Percentiles rank a stretch among this genome's conserved stretches.
These are phyloP conservation scores for Rhizopus sp. DNA, from an alignment of 371 early-diverging fungal species.

Conservation along the genomic window DNA sequence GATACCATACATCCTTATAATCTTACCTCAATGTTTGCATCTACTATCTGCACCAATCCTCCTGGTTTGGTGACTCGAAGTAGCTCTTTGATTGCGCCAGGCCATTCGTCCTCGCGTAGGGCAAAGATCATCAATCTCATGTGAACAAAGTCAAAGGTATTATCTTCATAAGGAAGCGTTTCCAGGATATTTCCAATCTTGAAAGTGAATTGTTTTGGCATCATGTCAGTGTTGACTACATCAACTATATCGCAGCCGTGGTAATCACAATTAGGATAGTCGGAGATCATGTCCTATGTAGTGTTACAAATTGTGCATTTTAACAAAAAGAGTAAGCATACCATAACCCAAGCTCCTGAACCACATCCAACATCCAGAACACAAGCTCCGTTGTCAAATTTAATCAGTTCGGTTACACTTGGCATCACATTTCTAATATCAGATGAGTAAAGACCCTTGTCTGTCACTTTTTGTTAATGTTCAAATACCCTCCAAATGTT, in stretches of 20 bases:
- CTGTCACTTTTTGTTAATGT: neutral
- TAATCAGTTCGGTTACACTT: neutral
- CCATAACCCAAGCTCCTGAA: conserved; percentile 14
- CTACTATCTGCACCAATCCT: conserved; percentile 6
- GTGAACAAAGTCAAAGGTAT: conserved; percentile 34
- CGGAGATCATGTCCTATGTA: conserved; percentile 54
- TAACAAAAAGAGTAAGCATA: conserved; percentile 3
- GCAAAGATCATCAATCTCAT: conserved; percentile 22
- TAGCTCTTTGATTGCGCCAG: conserved; percentile 17
- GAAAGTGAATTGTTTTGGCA: conserved; percentile 45
- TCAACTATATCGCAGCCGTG: conserved; percentile 59
- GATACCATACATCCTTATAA: too few relatives aligned
- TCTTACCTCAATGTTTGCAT: too few relatives aligned
- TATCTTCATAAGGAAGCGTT: conserved; percentile 31
- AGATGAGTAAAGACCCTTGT: neutral
- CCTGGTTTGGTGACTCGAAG: conserved; percentile 25
- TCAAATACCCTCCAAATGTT: conserved; percentile 5
- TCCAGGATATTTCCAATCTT: conserved; percentile 27
- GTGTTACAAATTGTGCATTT: neutral
- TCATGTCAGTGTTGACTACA: conserved; percentile 49
- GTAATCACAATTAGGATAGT: conserved; percentile 53
- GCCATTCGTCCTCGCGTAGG: conserved; percentile 28
- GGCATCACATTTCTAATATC: neutral
- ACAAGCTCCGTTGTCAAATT: conserved; percentile 1
- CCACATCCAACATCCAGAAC: conserved; percentile 18